Percentiles rank a stretch among this genome's conserved stretches.
Conservation (phyloP, 1,284 basidiomycete genomes). For the Abortiporus biennis region DNA sequence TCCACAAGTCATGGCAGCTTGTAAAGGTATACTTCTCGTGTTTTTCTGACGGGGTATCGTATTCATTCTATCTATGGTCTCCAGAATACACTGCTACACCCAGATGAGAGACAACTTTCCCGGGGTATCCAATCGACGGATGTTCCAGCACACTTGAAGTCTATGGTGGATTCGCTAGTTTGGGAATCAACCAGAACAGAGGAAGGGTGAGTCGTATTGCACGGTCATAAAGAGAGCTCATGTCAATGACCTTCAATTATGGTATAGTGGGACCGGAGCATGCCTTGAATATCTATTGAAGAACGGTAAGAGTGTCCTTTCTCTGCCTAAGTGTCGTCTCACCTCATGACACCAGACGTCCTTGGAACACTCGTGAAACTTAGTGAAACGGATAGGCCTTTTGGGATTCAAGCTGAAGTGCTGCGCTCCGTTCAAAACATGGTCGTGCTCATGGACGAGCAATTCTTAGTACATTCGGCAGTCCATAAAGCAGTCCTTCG, state of each 20-base stretch:
- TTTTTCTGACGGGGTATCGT: background rate
- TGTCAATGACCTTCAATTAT: slow-evolving; percentile 11
- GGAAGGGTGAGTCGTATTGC: slow-evolving; percentile 61
- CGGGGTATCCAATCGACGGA: slow-evolving; percentile 80
- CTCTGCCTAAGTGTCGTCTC: background rate
- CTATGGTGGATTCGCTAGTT: slow-evolving; percentile 86
- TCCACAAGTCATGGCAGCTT: slow-evolving; percentile 65
- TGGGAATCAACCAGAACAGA: slow-evolving; percentile 80
- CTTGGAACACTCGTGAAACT: slow-evolving; percentile 80
- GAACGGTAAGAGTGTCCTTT: slow-evolving; percentile 49
- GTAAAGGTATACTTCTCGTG: slow-evolving; percentile 48
- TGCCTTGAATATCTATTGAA: slow-evolving; percentile 91
- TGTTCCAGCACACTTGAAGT: slow-evolving; percentile 71
- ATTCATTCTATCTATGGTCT: background rate
- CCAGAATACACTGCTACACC: slow-evolving; percentile 68
- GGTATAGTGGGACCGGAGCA: slow-evolving; percentile 68
- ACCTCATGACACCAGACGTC: slow-evolving; percentile 49
- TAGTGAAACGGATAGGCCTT: slow-evolving; percentile 78
- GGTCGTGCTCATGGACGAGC: slow-evolving; percentile 84
- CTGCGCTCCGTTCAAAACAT: slow-evolving; percentile 81
- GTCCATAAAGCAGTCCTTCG: slow-evolving; percentile 87
- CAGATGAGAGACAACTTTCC: slow-evolving; percentile 77
- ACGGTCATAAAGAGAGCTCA: slow-evolving; percentile 1
- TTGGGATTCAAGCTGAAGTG: slow-evolving; percentile 83
- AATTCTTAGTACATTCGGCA: slow-evolving; percentile 85